Evolutionary conservation across 2,329 filamentous ascomycete species (phyloP).

Genomic region (Rhynchosporium agropyri): DNA sequence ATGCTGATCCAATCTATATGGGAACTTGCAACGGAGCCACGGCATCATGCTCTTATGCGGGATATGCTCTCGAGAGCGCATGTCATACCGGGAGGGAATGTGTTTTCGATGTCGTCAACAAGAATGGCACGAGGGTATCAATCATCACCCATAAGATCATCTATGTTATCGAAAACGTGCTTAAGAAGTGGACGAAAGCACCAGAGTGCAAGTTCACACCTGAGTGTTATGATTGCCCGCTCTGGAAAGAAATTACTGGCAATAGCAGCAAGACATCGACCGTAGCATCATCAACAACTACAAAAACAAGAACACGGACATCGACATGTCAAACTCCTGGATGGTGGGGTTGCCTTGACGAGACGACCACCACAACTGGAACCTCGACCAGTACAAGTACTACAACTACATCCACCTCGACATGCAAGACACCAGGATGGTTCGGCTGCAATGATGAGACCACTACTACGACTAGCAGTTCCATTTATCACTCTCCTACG

Average conservation of each 20-base stretch:
- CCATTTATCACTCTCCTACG: slow-evolving; percentile 40
- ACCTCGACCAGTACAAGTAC: slow-evolving; percentile 34
- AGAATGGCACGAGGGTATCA: slow-evolving; percentile 90
- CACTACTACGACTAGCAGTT: slow-evolving; percentile 46
- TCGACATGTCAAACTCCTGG: slow-evolving; percentile 88
- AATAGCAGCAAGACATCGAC: slow-evolving; percentile 81
- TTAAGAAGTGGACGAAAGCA: slow-evolving; percentile 79
- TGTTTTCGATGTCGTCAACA: slow-evolving; percentile 87
- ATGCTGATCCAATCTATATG: slow-evolving; percentile 92
- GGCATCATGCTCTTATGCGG: slow-evolving; percentile 85
- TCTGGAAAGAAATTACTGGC: slow-evolving; percentile 77
- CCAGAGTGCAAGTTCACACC: slow-evolving; percentile 75
- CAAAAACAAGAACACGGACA: slow-evolving; percentile 70
- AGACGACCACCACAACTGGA: slow-evolving; percentile 35
- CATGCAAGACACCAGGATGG: slow-evolving; percentile 50
- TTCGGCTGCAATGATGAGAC: slow-evolving; percentile 54
- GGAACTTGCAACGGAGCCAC: slow-evolving; percentile 90
- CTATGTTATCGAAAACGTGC: slow-evolving; percentile 83
- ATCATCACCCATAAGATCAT: slow-evolving; percentile 90
- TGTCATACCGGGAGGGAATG: slow-evolving; percentile 90
- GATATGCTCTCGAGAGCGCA: slow-evolving; percentile 90
- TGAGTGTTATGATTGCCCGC: slow-evolving; percentile 85
- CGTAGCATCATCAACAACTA: slow-evolving; percentile 59
- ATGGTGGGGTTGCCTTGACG: slow-evolving; percentile 66
- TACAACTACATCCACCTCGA: slow-evolving; percentile 45